These are phyloP conservation scores for Trametes gibbosa DNA, from an alignment of 768 basidiomycete genomes.

Conservation along the genomic window DNA sequence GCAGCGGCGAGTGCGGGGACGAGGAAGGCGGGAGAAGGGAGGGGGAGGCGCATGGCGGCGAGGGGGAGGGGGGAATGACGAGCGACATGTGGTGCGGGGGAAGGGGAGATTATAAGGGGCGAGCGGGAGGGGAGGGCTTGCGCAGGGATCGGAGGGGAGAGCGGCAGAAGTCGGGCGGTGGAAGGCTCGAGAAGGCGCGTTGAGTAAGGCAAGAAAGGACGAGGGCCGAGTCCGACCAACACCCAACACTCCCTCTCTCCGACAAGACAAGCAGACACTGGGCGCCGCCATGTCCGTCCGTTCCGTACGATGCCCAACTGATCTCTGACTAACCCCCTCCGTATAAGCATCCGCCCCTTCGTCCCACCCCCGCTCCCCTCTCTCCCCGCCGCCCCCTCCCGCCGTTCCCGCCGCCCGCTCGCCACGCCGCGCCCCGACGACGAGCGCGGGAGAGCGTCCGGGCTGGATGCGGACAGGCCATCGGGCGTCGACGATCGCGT, in stretches of 20 bases:
- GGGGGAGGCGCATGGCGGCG: conserved; percentile 28
- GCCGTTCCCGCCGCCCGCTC: not conserved
- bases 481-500: conserved; percentile 5
- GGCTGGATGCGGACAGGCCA: not conserved
- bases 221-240: not conserved
- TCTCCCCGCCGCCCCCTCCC: not conserved
- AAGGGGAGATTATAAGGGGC: conserved; percentile 5
- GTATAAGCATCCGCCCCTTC: conserved; percentile 1
- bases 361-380: not conserved
- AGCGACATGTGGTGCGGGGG: conserved; percentile 5
- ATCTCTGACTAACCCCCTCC: conserved; percentile 14
- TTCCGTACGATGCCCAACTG: conserved; percentile 5
- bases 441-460: not conserved
- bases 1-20: conserved; percentile 21
- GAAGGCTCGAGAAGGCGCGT: conserved; percentile 21
- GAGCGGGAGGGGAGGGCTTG: not conserved
- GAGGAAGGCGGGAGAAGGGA: conserved; percentile 28
- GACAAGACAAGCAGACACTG: too few relatives aligned
- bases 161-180: conserved; percentile 21
- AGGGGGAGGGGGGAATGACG: conserved; percentile 20
- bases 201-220: conserved; percentile 12
- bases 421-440: too few relatives aligned
- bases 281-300: not conserved
- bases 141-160: conserved; percentile 2
- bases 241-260: not conserved